Evolutionary conservation across 208 protist species (phyloP).

Genomic region (Trichomonas gallinae): DNA sequence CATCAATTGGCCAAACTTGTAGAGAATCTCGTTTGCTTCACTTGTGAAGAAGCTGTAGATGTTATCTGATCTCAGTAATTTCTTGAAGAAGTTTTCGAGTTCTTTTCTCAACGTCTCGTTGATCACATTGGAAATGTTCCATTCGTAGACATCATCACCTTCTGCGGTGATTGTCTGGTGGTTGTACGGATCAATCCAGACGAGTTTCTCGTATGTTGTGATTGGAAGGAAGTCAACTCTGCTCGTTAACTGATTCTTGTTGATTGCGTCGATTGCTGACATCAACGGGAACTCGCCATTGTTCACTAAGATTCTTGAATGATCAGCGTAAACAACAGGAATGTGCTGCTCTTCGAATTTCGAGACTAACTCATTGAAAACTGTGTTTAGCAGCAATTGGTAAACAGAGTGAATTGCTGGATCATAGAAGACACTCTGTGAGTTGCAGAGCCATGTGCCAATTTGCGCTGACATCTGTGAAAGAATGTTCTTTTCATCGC

Average conservation of each 20-base stretch:
- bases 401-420: conserved; percentile 2
- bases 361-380: not conserved
- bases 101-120: too few species aligned
- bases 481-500: not conserved
- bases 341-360: not conserved
- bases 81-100: not conserved
- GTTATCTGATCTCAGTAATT: not conserved
- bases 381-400: not conserved
- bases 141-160: not conserved
- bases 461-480: not conserved
- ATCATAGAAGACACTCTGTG: not conserved
- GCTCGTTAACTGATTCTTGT: not conserved
- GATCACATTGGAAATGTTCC: not conserved
- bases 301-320: not conserved
- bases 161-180: not conserved
- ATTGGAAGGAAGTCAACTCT: not conserved
- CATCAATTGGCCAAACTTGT: not conserved
- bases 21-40: not conserved
- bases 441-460: not conserved
- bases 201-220: not conserved
- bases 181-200: not conserved
- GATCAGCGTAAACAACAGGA: not conserved
- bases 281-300: not conserved
- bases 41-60: not conserved
- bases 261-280: not conserved